phyloP scores from a whole-genome alignment of 2,329 filamentous ascomycete genomes.

The Grosmannia clavigera region DNA sequence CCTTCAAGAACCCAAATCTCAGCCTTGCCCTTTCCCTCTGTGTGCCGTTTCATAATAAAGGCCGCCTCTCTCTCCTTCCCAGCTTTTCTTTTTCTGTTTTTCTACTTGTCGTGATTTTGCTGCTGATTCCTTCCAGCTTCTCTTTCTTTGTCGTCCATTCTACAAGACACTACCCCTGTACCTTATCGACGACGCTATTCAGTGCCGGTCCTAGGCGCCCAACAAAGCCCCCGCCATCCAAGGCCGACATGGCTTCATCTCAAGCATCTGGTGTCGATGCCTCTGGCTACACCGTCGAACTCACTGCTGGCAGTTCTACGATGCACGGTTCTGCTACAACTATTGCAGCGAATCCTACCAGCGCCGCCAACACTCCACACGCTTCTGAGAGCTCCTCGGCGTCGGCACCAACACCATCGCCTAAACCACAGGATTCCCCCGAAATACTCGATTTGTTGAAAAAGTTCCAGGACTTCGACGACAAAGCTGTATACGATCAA shows the following conservation, averaged over 20 bases:
- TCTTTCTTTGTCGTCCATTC: not conserved
- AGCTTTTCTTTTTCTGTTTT: not conserved
- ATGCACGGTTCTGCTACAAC: not conserved
- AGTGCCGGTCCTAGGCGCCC: not conserved
- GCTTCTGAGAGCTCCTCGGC: not conserved
- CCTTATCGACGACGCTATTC: not conserved
- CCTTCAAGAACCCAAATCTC: not conserved
- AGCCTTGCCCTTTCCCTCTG: not conserved
- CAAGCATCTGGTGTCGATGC: not conserved
- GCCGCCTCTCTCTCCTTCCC: not conserved
- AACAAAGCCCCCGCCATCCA: not conserved
- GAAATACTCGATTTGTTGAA: not conserved
- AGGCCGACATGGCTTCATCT: not conserved
- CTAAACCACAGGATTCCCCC: not conserved
- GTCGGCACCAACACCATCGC: not conserved
- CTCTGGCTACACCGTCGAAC: not conserved
- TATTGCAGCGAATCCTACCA: not conserved
- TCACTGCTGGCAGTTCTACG: not conserved
- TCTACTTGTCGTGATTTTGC: not conserved
- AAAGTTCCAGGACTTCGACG: constrained; percentile 42
- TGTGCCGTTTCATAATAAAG: not conserved
- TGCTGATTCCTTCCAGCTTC: not conserved
- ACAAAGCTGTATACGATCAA: constrained; percentile 28
- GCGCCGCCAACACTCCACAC: not conserved
- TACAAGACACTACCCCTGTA: not conserved